Conservation (phyloP, 306 rosid species). For the Astragalus glycyphyllos region DNA sequence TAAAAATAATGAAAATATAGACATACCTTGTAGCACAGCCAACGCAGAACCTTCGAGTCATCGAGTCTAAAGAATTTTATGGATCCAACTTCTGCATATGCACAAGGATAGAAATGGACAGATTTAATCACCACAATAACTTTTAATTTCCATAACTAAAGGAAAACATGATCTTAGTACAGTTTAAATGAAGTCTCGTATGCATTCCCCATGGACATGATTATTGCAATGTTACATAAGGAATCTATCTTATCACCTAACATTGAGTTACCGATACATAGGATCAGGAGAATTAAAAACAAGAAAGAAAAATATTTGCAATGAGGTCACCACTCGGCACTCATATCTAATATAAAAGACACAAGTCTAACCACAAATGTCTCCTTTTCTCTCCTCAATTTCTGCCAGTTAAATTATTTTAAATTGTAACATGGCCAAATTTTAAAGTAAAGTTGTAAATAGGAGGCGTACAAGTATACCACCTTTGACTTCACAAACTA, state of each 20-base stretch:
- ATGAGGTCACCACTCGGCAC: background rate
- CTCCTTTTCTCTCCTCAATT: conserved; percentile 23
- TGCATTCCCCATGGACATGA: conserved; percentile 2
- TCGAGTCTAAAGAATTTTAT: conserved; percentile 85
- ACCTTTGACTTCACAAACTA: conserved; percentile 90
- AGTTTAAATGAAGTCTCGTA: conserved; percentile 9
- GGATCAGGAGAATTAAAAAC: conserved; percentile 5
- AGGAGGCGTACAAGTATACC: conserved; percentile 28
- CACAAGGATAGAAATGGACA: conserved; percentile 33
- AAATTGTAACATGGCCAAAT: conserved; percentile 3
- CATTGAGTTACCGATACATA: conserved; percentile 14
- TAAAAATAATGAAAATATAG: background rate
- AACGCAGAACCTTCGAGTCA: conserved; percentile 81
- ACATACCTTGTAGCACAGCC: conserved; percentile 85
- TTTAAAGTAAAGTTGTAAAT: conserved; percentile 10
- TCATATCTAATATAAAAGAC: conserved; percentile 24
- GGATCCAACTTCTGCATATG: conserved; percentile 79
- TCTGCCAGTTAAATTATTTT: conserved; percentile 26
- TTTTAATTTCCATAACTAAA: conserved; percentile 18
- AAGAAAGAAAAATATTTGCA: conserved; percentile 15
- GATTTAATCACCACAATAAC: conserved; percentile 33
- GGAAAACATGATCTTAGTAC: conserved; percentile 2
- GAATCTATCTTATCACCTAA: conserved; percentile 12
- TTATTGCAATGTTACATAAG: conserved; percentile 1
- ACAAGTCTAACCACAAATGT: conserved; percentile 29